Evolutionary conservation across 192 early-diverging fungal species (phyloP).

Genomic region (Coemansia sp.): DNA sequence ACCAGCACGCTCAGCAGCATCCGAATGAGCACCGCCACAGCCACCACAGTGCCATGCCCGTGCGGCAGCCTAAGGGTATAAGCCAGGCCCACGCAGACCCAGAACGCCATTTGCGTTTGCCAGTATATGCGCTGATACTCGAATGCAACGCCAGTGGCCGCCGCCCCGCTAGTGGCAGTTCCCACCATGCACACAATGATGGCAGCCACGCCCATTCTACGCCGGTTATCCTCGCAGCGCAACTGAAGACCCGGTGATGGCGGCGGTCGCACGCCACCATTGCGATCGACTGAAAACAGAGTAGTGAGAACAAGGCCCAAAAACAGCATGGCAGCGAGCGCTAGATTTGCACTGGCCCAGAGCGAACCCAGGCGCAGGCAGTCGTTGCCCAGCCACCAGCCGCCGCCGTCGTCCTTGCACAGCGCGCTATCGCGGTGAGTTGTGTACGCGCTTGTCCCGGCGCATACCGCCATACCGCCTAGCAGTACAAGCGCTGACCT

Average conservation of each 20-base stretch:
- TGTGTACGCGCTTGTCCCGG: neutral
- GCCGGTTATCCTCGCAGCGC: neutral
- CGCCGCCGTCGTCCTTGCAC: neutral
- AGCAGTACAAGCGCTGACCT: neutral
- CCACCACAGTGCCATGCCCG: neutral
- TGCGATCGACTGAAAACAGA: neutral
- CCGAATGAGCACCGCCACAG: conserved; percentile 2
- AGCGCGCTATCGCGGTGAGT: neutral
- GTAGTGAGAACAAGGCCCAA: no score
- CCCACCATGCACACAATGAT: conserved; percentile 3
- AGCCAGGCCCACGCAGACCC: neutral
- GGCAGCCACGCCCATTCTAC: conserved; percentile 1
- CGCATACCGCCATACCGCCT: neutral
- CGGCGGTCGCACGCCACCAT: neutral
- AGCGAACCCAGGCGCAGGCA: conserved; percentile 38
- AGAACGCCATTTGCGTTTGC: conserved; percentile 25
- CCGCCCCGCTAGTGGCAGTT: neutral
- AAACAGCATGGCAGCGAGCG: conserved; percentile 6
- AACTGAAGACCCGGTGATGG: no score
- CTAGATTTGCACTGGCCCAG: conserved; percentile 30
- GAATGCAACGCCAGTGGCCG: neutral
- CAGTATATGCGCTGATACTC: conserved; percentile 23
- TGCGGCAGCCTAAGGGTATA: no score
- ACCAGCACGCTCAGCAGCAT: neutral
- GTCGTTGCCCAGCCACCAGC: conserved; percentile 22